phyloP scores from a whole-genome alignment of 1,139 yeast species.

The Hanseniaspora sp. region DNA sequence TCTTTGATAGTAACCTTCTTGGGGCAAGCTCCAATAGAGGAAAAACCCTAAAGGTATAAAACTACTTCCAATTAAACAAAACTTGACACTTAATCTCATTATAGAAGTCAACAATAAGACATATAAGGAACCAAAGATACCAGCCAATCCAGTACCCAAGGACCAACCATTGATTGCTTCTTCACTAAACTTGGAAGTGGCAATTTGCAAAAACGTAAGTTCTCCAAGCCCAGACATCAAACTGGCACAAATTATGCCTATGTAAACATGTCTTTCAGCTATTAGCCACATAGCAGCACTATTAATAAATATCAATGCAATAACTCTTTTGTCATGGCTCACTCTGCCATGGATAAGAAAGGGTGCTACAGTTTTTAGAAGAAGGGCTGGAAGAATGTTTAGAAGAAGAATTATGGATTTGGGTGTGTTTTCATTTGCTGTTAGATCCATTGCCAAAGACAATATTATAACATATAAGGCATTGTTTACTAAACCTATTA shows the following conservation, averaged over 20 bases:
- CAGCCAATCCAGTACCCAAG: slow-evolving; percentile 94
- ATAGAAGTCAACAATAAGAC: slow-evolving; percentile 48
- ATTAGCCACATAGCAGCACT: slow-evolving; percentile 58
- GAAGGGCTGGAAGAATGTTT: slow-evolving; percentile 74
- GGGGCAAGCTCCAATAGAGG: slow-evolving; percentile 30
- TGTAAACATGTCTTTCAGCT: slow-evolving; percentile 36
- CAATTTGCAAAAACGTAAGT: slow-evolving; percentile 70
- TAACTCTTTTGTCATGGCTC: slow-evolving; percentile 48
- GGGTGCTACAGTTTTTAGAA: slow-evolving; percentile 63
- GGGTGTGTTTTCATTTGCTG: slow-evolving; percentile 62
- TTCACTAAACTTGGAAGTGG: slow-evolving; percentile 46
- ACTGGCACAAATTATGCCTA: slow-evolving; percentile 76
- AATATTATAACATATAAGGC: slow-evolving; percentile 82
- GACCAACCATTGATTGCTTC: slow-evolving; percentile 74
- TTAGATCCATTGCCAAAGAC: slow-evolving; percentile 85
- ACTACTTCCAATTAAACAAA: slow-evolving; percentile 40
- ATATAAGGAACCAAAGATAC: slow-evolving; percentile 62
- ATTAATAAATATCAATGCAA: slow-evolving; percentile 47
- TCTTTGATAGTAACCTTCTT: not conserved
- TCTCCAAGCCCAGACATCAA: slow-evolving; percentile 85
- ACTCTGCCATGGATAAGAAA: slow-evolving; percentile 54
- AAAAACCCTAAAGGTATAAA: slow-evolving; percentile 40
- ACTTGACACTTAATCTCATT: slow-evolving; percentile 36
- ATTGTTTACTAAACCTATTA: slow-evolving; percentile 79
- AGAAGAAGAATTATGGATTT: slow-evolving; percentile 78